Conservation (phyloP, 768 basidiomycete species). For the Fibroporia radiculosa region DNA sequence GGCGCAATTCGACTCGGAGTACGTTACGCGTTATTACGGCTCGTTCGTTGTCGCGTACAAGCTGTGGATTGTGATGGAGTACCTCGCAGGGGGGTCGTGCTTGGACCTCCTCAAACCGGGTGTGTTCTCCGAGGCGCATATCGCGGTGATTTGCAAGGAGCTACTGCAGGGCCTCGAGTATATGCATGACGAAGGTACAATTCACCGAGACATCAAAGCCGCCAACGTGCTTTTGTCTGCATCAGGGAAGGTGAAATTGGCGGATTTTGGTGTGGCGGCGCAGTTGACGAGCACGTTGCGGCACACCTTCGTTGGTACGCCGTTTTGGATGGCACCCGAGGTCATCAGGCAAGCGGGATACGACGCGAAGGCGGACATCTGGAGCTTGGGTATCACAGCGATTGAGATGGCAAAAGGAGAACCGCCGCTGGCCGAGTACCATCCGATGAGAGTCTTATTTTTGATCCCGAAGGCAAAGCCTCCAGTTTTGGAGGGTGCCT, state of each 20-base stretch:
- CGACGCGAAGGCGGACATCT: conserved; percentile 93
- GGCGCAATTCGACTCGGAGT: conserved; percentile 92
- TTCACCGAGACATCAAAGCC: conserved; percentile 98
- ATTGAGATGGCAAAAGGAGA: conserved; percentile 98
- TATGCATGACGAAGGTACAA: conserved; percentile 91
- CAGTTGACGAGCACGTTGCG: conserved; percentile 90
- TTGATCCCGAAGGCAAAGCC: conserved; percentile 96
- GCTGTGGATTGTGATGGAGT: conserved; percentile 99
- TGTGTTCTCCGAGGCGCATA: conserved; percentile 85
- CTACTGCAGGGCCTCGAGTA: conserved; percentile 91
- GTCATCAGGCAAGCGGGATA: conserved; percentile 97
- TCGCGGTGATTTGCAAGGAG: conserved; percentile 91
- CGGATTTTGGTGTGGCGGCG: conserved; percentile 97
- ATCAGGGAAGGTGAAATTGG: conserved; percentile 90
- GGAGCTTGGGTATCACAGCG: conserved; percentile 96
- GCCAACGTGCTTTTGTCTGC: conserved; percentile 91
- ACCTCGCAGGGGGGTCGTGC: conserved; percentile 97
- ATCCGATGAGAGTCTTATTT: conserved; percentile 98
- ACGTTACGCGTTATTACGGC: conserved; percentile 93
- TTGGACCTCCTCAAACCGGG: conserved; percentile 93
- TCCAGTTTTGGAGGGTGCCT: conserved; percentile 81
- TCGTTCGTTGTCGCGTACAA: conserved; percentile 96
- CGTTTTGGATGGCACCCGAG: conserved; percentile 99
- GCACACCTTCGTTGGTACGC: conserved; percentile 96
- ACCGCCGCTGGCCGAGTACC: conserved; percentile 93